Evolutionary conservation across 805 yeast species (phyloP), one percentile per base, ranked within the genome.

Genomic region (Candida piceae): DNA sequence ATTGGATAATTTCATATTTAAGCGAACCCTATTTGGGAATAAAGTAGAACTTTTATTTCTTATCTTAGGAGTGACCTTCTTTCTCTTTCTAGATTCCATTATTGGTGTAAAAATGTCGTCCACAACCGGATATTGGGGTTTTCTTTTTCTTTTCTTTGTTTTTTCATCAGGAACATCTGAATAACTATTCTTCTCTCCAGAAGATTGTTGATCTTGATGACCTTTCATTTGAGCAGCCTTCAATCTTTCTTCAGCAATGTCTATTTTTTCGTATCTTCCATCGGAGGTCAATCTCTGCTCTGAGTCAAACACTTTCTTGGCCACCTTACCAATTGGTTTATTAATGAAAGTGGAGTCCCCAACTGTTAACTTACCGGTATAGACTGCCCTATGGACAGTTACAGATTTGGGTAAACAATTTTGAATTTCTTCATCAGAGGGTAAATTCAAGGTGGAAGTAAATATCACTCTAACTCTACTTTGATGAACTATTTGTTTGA

Each of bases 81-180:
- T 60, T 17, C 64, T 45, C 47, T 51, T 57, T 36, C 53, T 51
- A 9, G 50, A 40, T 27, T 45, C 49, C 59, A 60, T 57, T 7
- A 60, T 33, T 12, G 60, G 52, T 10, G 43, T 38, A 12, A 59
- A 26, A 1, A 50, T 26, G 44, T 59, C 63, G 16, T 50, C 57
- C 5, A 13, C 15, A 7, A 42, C 40, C 7, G 16, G 23, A 20
- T 28, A 8, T 9, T 20, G 6, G 8, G 6, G 22, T 20, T 20
- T 20, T 20, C n/a, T 8, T 6, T 12, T 18, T 24, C 16, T 18
- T 18, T 30, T 24, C 29, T 24, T 19, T 16, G 22, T 4, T 4
- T 7, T 4, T 19, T 9, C 12, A 22, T n/a, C 9, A 20, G 22
- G 22, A 27, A 16, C 16, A 7, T 8, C 22, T 16, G 9, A 20